Evolutionary conservation across 192 early-diverging fungal genomes (phyloP).

Genomic region (Mortierella hygrophila): DNA sequence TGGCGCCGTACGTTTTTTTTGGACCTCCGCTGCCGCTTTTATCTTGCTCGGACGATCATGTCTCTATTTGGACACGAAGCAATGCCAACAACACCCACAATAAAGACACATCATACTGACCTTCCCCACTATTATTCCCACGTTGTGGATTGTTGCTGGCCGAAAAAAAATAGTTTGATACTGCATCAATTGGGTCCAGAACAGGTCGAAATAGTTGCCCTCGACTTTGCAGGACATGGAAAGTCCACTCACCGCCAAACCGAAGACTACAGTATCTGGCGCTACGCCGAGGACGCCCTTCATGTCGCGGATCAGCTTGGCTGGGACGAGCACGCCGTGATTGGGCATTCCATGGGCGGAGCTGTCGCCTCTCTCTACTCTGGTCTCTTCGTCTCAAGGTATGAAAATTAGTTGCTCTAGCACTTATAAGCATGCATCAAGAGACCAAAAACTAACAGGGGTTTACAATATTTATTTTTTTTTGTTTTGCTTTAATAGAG

Average conservation of each 20-base stretch:
- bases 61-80: not conserved
- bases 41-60: not conserved
- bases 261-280: slow-evolving; percentile 48
- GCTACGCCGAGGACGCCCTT: slow-evolving; percentile 41
- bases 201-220: slow-evolving; percentile 42
- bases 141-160: not conserved
- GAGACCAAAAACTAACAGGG: not conserved
- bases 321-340: slow-evolving; percentile 41
- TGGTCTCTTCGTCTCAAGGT: slow-evolving; percentile 32
- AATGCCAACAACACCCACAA: not conserved
- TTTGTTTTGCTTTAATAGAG: not conserved
- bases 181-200: slow-evolving; percentile 41
- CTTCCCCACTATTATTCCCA: not conserved
- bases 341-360: slow-evolving; percentile 55
- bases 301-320: slow-evolving; percentile 37
- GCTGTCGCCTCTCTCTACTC: slow-evolving; percentile 28
- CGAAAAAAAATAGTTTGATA: slow-evolving; percentile 9
- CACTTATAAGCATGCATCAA: too few species aligned
- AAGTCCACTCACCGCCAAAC: slow-evolving; percentile 34
- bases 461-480: too few species aligned
- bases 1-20: slow-evolving; percentile 26
- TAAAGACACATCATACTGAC: not conserved
- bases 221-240: slow-evolving; percentile 50
- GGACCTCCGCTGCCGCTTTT: not conserved
- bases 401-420: not conserved